Base-by-base conservation (phyloP, 129 eudicot species). In the Pittosporum tobira region DNA sequence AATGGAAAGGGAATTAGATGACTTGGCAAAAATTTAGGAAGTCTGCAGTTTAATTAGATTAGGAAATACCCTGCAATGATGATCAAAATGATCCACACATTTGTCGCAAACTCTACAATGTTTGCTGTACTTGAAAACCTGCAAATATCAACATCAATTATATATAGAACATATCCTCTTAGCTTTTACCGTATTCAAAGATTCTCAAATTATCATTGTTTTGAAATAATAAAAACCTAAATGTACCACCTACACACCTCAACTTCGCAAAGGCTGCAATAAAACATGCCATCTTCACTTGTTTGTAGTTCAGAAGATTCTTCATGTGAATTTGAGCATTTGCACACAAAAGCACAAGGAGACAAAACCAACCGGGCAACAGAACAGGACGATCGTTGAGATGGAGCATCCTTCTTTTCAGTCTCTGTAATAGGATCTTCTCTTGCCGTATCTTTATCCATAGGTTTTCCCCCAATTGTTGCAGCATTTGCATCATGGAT, bases 81-180 rank as follows among this genome's bases (percentile, higher is more conserved):
- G 99, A 77, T 93, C 99, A 49, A 93, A 93, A 46, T 73, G 76
- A 64, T 93, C 85, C 37, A 93, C 99, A 67, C 99, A 93, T 83
- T 93, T 93, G 81, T 93, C 99, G 26, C 99, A 93, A 60, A 93
- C 96, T 81, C 99, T 81, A 66, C 99, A 93, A 68, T 93, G 99
- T 75, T 93, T 93, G 84, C 99, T 93, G 86, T 87, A 87, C 77
- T 87, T 93, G 77, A 71, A 93, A 78, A 93, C 99, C 99, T 91
- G 84, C 71, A 71, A 59, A 30, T 67, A 31, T 16, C 25, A 29
- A n/a, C 45, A 16, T 29, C 29, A 12, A 31, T 31, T 27, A 56
- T 19, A 30, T 13, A 23, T 11, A 13, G 51, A 8, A 2, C 27
- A 2, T 31, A 27, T 19, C 26, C 45, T 3, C 45, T 18, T 34